Evolutionary conservation across 23 red algal genomes (phyloP).

Genomic region (Chondrus crispus): DNA sequence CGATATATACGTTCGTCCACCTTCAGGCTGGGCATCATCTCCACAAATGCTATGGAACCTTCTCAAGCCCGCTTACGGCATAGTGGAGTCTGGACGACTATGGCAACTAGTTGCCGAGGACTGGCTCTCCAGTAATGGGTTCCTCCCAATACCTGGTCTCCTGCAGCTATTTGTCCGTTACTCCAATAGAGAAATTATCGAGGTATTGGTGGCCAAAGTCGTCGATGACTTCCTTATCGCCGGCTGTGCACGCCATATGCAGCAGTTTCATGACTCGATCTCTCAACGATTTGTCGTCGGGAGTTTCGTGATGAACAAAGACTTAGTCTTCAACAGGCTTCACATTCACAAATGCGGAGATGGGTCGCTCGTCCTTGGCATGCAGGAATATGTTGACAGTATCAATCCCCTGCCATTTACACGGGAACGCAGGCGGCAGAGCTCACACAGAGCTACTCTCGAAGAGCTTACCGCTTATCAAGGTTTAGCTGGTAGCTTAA

Average conservation of each 20-base stretch:
- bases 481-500: background rate
- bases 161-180: background rate
- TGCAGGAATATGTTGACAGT: background rate
- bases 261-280: background rate
- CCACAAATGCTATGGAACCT: background rate
- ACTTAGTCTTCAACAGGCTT: background rate
- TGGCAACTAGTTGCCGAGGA: background rate
- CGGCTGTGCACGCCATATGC: background rate
- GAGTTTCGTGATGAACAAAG: background rate
- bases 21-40: background rate
- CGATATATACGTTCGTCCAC: background rate
- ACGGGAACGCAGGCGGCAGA: background rate
- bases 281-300: background rate
- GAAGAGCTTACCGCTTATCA: background rate
- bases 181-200: background rate
- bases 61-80: background rate
- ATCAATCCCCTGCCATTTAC: background rate
- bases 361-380: background rate
- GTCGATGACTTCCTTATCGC: background rate
- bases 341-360: background rate
- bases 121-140: background rate
- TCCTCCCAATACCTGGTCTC: background rate
- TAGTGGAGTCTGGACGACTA: background rate
- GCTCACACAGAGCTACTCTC: background rate
- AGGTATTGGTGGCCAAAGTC: background rate